phyloP scores from a whole-genome alignment of 2,329 filamentous ascomycete species.

The Madurella fahalii region DNA sequence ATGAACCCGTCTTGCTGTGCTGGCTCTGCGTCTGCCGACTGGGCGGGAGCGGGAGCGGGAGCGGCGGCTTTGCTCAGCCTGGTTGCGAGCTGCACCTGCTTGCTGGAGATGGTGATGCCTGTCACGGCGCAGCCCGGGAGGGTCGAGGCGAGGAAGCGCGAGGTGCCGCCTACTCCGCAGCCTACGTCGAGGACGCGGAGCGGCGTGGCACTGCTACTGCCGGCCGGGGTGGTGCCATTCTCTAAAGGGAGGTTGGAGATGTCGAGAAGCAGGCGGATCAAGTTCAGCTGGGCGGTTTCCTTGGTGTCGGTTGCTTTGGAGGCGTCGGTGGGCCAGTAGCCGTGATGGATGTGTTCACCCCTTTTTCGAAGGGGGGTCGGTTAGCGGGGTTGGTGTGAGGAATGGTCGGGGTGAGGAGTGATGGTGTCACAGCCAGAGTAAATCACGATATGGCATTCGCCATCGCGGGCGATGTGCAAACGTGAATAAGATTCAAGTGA shows the following conservation, averaged over 20 bases:
- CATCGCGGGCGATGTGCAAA: neutral
- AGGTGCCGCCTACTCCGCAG: slow-evolving; percentile 58
- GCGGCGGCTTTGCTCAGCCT: slow-evolving; percentile 39
- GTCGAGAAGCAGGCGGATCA: slow-evolving; percentile 53
- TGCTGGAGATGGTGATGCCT: slow-evolving; percentile 56
- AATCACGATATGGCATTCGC: too few species aligned
- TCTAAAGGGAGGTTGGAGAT: slow-evolving; percentile 35
- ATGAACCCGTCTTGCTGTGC: slow-evolving; percentile 28
- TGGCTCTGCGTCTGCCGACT: neutral
- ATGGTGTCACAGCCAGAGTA: too few species aligned
- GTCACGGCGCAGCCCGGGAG: slow-evolving; percentile 49
- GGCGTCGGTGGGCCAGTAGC: slow-evolving; percentile 50
- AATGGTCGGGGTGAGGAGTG: too few species aligned
- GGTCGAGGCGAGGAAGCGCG: slow-evolving; percentile 50
- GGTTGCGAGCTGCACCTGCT: slow-evolving; percentile 55
- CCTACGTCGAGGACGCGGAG: slow-evolving; percentile 54
- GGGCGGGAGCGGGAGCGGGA: neutral
- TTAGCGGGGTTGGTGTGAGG: too few species aligned
- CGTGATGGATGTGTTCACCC: slow-evolving; percentile 62
- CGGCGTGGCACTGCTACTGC: too few species aligned
- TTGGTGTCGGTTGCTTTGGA: slow-evolving; percentile 49
- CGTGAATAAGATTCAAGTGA: neutral
- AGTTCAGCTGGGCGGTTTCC: slow-evolving; percentile 53
- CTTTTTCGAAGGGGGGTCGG: slow-evolving; percentile 30
- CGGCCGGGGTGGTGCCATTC: neutral